phyloP scores from a whole-genome alignment of 2,329 filamentous ascomycete genomes.

The Aspergillus sp. region DNA sequence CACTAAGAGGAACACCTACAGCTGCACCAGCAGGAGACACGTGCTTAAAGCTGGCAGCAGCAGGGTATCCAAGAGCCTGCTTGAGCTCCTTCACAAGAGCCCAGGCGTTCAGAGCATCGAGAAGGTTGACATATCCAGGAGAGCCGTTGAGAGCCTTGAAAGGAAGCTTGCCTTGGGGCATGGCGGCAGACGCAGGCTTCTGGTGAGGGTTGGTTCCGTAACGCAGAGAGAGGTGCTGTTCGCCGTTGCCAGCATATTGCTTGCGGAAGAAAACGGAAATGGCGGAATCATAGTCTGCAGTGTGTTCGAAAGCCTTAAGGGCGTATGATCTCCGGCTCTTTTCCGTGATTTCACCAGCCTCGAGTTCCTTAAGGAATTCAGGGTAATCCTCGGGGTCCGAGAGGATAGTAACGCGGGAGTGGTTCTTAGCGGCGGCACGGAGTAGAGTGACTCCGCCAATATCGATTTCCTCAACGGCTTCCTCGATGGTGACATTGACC shows the following conservation, averaged over 20 bases:
- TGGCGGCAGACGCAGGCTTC: slow-evolving; percentile 88
- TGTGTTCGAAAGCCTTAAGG: slow-evolving; percentile 97
- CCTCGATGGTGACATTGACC: slow-evolving; percentile 92
- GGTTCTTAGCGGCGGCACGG: slow-evolving; percentile 96
- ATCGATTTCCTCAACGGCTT: slow-evolving; percentile 98
- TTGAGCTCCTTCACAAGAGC: slow-evolving; percentile 95
- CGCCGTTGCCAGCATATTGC: slow-evolving; percentile 84
- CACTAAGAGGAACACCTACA: slow-evolving; percentile 81
- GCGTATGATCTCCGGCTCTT: slow-evolving; percentile 84
- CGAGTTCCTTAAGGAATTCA: slow-evolving; percentile 87
- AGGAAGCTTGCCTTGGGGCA: slow-evolving; percentile 71
- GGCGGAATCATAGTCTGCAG: slow-evolving; percentile 90
- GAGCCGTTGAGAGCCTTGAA: slow-evolving; percentile 90
- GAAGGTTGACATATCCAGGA: slow-evolving; percentile 95
- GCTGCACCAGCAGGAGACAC: slow-evolving; percentile 95
- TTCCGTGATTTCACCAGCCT: slow-evolving; percentile 80
- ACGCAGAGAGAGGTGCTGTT: slow-evolving; percentile 80
- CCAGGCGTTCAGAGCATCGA: slow-evolving; percentile 97
- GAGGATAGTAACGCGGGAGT: slow-evolving; percentile 90
- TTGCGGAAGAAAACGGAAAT: slow-evolving; percentile 98
- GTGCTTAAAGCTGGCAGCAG: slow-evolving; percentile 98
- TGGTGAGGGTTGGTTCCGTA: slow-evolving; percentile 98
- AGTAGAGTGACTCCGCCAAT: slow-evolving; percentile 97
- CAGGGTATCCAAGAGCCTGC: slow-evolving; percentile 79
- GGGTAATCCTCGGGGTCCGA: slow-evolving; percentile 93